Evolutionary conservation across 164 flowering plant species (phyloP).

Genomic region (grape (Vitis vinifera)): ASM3070453v1 NC_081822.1:5298001-5298500

Average conservation of each 20-base stretch:
- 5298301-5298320: constrained; percentile 13
- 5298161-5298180: constrained; percentile 21
- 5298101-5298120: constrained; percentile 1
- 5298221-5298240: constrained; percentile 4
- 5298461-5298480: too few species aligned
- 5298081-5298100: constrained; percentile 24
- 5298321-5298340: neutral
- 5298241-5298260: constrained; percentile 24
- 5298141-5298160: constrained; percentile 18
- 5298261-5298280: constrained; percentile 29
- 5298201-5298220: neutral
- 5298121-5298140: too few species aligned
- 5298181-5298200: constrained; percentile 15
- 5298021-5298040: constrained; percentile 15
- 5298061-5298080: constrained; percentile 46
- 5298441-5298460: neutral
- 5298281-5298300: constrained; percentile 31
- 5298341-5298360: neutral
- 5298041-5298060: constrained; percentile 31
- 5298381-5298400: neutral
- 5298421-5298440: neutral
- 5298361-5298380: neutral
- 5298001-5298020: constrained; percentile 19
- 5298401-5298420: neutral
- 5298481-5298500: neutral